These are phyloP conservation scores for Artemisia annua DNA, from an alignment of 129 eudicot species.

Conservation along the genomic window DNA sequence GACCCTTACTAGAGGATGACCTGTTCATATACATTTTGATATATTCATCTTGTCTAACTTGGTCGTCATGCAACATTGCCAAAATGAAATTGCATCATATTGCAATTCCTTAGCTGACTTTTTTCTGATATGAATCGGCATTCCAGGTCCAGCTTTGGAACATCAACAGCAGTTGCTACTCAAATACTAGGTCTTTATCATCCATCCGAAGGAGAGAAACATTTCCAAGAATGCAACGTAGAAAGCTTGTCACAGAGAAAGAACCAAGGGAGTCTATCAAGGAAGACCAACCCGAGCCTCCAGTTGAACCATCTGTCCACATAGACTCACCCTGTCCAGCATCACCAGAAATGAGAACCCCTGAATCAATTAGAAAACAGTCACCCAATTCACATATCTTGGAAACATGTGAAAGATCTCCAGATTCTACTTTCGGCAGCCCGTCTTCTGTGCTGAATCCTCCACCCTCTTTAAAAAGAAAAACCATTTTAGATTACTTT, in stretches of 20 bases:
- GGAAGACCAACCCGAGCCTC: constrained; percentile 17
- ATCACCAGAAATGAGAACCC: constrained; percentile 59
- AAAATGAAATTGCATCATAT: neutral
- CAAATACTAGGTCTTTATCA: constrained; percentile 60
- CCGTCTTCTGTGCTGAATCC: constrained; percentile 90
- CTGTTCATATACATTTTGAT: too few relatives aligned
- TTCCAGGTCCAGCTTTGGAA: constrained; percentile 82
- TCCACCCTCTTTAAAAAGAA: constrained; percentile 87
- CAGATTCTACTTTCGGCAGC: constrained; percentile 59
- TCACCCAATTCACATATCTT: constrained; percentile 21
- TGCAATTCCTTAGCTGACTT: neutral
- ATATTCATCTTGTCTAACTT: too few relatives aligned
- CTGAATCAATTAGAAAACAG: constrained; percentile 40
- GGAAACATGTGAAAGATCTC: constrained; percentile 50
- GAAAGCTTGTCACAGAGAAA: constrained; percentile 48
- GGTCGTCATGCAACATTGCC: neutral
- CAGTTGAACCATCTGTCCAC: constrained; percentile 18
- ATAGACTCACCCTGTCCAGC: constrained; percentile 12
- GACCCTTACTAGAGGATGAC: too few relatives aligned
- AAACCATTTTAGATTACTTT: constrained; percentile 86
- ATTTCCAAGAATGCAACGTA: constrained; percentile 44
- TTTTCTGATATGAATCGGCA: neutral
- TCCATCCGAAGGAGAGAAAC: constrained; percentile 65
- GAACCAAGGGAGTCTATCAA: constrained; percentile 16
- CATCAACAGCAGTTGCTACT: constrained; percentile 60